Conservation (phyloP, 2,329 filamentous ascomycete genomes). For the Huntiella omanensis region DNA sequence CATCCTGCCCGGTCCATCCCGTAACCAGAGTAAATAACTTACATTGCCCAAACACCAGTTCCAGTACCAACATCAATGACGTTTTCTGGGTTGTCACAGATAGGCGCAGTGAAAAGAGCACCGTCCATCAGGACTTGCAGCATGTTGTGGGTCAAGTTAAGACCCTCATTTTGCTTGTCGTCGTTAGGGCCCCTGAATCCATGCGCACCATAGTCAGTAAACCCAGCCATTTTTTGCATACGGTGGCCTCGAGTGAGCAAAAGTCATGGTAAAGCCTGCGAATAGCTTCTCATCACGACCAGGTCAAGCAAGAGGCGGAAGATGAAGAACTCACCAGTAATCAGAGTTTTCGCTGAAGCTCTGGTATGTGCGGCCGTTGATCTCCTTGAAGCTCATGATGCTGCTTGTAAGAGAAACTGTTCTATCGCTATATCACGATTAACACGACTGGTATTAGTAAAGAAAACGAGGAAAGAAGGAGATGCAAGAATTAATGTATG, state of each 20-base stretch:
- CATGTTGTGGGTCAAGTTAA: slow-evolving; percentile 9
- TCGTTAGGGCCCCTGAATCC: slow-evolving; percentile 14
- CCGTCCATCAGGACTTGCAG: slow-evolving; percentile 11
- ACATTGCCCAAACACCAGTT: slow-evolving; percentile 19
- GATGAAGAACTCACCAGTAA: slow-evolving; percentile 14
- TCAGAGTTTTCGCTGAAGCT: slow-evolving; percentile 15
- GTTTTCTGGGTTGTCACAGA: slow-evolving; percentile 15
- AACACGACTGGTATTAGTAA: neutral
- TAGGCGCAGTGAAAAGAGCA: slow-evolving; percentile 11
- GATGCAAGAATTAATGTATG: neutral
- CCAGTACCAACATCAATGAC: slow-evolving; percentile 19
- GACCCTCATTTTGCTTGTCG: slow-evolving; percentile 14
- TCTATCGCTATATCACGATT: slow-evolving; percentile 1
- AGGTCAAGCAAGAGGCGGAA: neutral
- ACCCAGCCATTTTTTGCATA: neutral
- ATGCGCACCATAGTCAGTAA: neutral
- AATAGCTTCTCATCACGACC: neutral
- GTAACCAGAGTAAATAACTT: slow-evolving; percentile 13
- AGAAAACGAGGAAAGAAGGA: neutral
- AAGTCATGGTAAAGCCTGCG: neutral
- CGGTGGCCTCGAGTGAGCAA: neutral
- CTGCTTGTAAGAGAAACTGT: slow-evolving; percentile 16
- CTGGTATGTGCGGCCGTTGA: slow-evolving; percentile 18
- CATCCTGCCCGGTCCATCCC: neutral
- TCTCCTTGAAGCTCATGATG: slow-evolving; percentile 16